These are phyloP conservation scores for Trichocomaceae sp. DNA, from an alignment of 2,329 filamentous ascomycete species.

Conservation along the genomic window DNA sequence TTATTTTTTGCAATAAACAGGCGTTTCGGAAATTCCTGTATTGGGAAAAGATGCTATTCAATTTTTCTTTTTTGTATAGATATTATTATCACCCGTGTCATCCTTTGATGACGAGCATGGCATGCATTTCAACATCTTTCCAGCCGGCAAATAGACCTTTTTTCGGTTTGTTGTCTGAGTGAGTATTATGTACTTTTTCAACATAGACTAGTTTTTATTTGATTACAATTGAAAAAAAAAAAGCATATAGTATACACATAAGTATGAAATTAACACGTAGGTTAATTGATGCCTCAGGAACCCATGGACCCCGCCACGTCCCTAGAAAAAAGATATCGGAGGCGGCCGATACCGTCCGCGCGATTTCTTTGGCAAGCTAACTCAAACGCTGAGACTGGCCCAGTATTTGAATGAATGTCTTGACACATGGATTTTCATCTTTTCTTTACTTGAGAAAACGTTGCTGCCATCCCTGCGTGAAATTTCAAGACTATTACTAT, in stretches of 20 bases:
- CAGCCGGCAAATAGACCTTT: background rate
- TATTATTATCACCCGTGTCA: background rate
- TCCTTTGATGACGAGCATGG: background rate
- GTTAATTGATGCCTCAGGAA: background rate
- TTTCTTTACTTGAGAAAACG: no score
- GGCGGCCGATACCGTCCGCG: constrained; percentile 14
- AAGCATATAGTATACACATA: background rate
- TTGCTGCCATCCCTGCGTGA: background rate
- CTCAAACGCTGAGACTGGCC: background rate
- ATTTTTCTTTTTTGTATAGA: background rate
- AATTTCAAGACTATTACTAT: background rate
- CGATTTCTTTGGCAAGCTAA: background rate
- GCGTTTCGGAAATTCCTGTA: constrained; percentile 7
- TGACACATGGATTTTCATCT: no score
- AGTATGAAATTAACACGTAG: background rate
- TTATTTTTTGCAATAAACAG: background rate
- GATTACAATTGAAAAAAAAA: background rate
- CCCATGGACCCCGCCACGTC: background rate
- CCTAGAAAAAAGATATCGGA: constrained; percentile 6
- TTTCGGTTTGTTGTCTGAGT: background rate
- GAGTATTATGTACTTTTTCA: background rate
- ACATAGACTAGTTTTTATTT: constrained; percentile 3
- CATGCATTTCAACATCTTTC: background rate
- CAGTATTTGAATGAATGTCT: background rate
- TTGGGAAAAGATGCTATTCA: background rate